Evolutionary conservation across 345 rosid genomes (phyloP), one percentile per base, ranked within the genome.

Genomic region (Fremontodendron californicum): DNA sequence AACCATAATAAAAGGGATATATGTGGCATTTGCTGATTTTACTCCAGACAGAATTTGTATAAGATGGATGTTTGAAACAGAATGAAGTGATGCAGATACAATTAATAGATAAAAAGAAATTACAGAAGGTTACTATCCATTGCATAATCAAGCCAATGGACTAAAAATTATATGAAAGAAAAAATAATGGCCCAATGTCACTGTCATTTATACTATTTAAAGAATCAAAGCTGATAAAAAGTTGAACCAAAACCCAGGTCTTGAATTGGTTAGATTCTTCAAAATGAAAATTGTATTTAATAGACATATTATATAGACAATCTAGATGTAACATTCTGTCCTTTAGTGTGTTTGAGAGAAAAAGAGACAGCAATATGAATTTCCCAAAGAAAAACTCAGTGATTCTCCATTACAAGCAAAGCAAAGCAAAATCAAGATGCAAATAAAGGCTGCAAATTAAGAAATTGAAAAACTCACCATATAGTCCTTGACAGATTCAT

Each of bases 401-500:
- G 49, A 15, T 66, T 40, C 11, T 69, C 52, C 37, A 69, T 45
- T 45, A n/a, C 12, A 69, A n/a, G n/a, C 21, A 45, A 69, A 21
- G 5, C 37, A 69, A 69, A 69, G 73, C 54, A 23, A 13, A 43
- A 46, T 23, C 21, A 69, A 5, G n/a, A n/a, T n/a, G n/a, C n/a
- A n/a, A n/a, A n/a, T n/a, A n/a, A n/a, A n/a, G n/a, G n/a, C n/a
- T n/a, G n/a, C n/a, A n/a, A n/a, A n/a, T n/a, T n/a, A n/a, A n/a
- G 21, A 9, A 45, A 69, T 39, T 69, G 54, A 19, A 9, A 6
- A 42, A 52, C 81, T 81, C 66, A 93, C 99, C 92, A 29, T 78
- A 78, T 96, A 93, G 4, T 80, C 89, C 46, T 89, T 35, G 61
- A 85, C 80, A 39, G 90, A 77, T 78, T 92, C 97, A 78, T 89